Percentiles rank a stretch among this genome's conserved stretches.
Evolutionary conservation across 2,329 filamentous ascomycete genomes (phyloP).

Genomic region (Sporothrix humicola): DNA sequence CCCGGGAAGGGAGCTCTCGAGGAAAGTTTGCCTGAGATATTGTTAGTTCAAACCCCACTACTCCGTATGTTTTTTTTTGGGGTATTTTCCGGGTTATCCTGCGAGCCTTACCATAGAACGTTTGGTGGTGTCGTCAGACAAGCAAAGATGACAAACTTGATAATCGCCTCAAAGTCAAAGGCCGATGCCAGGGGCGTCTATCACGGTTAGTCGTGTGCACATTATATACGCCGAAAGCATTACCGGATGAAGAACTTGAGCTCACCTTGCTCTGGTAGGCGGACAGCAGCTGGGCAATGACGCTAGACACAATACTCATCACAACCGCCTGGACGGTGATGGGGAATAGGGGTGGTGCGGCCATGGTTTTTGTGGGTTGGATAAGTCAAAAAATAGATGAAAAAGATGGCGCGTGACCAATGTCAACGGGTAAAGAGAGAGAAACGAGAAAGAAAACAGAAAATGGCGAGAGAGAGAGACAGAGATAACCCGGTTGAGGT

Average conservation of each 20-base stretch:
- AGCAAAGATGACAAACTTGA: conserved; percentile 79
- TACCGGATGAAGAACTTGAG: neutral
- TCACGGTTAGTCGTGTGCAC: neutral
- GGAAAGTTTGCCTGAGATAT: conserved; percentile 68
- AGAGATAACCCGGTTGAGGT: neutral
- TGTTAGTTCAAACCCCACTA: neutral
- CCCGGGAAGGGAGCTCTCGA: conserved; percentile 77
- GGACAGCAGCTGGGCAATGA: conserved; percentile 73
- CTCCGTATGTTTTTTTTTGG: no score
- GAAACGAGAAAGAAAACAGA: neutral
- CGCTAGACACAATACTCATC: conserved; percentile 70
- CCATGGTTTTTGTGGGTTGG: conserved; percentile 12
- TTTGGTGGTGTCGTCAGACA: conserved; percentile 79
- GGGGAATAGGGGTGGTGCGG: conserved; percentile 56
- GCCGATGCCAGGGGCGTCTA: conserved; percentile 57
- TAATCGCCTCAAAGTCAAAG: conserved; percentile 70
- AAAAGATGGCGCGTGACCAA: neutral
- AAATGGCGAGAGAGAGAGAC: neutral
- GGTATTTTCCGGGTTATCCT: no score
- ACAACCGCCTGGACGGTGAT: conserved; percentile 69
- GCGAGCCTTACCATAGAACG: conserved; percentile 68
- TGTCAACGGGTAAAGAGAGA: neutral
- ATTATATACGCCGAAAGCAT: no score
- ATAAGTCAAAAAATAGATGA: no score
- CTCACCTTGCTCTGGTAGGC: conserved; percentile 66